Evolutionary conservation across 2,329 filamentous ascomycete genomes (phyloP), one percentile per base, ranked within the genome.

Genomic region (Fusarium anguioides): DNA sequence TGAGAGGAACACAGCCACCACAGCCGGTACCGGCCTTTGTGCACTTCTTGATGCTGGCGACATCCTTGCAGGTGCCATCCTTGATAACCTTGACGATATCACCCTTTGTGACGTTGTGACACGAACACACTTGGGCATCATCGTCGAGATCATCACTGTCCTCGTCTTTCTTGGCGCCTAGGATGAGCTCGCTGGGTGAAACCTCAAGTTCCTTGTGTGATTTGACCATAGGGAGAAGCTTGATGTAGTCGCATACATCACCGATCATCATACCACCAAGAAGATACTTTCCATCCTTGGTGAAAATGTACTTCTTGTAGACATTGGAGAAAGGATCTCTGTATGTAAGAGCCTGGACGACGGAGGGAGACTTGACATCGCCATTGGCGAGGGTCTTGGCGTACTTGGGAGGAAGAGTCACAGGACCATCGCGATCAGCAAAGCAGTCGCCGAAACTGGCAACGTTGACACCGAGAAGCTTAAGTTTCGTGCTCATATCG

Each of bases 181-280:
- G 81, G 65, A 97, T 97, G 55, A 97, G 89, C 75, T 97, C 89
- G 46, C 90, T 88, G 0, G 94, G 94, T 1, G 92, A 87, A 1
- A 93, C 82, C 15, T 96, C 92, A 2, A 97, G 84, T 64, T 84
- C 82, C 76, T 94, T 96, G 75, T 93, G 91, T 68, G 87, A 89
- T 81, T 94, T 96, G 53, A 96, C 93, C 83, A 97, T 89, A 2
- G 92, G 91, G 2, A 96, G 92, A 21, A 97, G 81, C 77, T 95
- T 97, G 79, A 96, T 87, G 74, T 97, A 97, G 80, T 97, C 94
- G 65, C 87, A 91, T 0, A 93, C 96, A 73, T 97, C 94, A 36
- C 94, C 94, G 63, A 97, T 96, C 93, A 97, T 97, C 93, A 97
- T 97, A 6, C 94, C 94, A n/a, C 94, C 94, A 0, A 97, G 86